These are phyloP conservation scores for Zoysia pacifica DNA, from an alignment of 176 grass and related monocot genomes.

Conservation along the genomic window DNA sequence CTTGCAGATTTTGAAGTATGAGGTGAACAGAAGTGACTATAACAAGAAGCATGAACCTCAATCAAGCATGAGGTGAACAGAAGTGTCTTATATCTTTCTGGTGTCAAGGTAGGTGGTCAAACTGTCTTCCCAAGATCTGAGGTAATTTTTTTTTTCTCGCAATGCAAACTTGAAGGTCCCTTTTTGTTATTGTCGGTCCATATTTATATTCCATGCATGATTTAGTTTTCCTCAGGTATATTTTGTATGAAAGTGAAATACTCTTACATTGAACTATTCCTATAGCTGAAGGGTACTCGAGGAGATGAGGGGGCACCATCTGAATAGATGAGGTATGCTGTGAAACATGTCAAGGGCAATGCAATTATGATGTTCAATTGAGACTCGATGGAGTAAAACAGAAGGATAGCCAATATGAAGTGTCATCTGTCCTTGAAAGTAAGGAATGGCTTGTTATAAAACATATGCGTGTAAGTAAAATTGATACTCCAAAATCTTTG, in stretches of 20 bases:
- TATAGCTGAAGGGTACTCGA: conserved; percentile 52
- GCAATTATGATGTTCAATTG: conserved; percentile 73
- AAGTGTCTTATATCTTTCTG: conserved; percentile 71
- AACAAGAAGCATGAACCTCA: conserved; percentile 45
- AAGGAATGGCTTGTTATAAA: conserved; percentile 72
- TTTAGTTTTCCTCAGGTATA: neutral
- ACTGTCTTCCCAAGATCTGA: conserved; percentile 69
- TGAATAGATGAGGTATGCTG: conserved; percentile 62
- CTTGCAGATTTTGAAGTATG: conserved; percentile 56
- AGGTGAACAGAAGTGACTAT: conserved; percentile 52
- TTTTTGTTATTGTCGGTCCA: neutral
- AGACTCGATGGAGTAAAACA: conserved; percentile 62
- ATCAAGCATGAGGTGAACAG: conserved; percentile 42
- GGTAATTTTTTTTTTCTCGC: conserved; percentile 44
- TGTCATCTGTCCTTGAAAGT: conserved; percentile 54
- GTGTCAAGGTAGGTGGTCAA: conserved; percentile 70
- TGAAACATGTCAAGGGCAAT: conserved; percentile 59
- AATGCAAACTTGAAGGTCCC: neutral
- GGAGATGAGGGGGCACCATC: conserved; percentile 40
- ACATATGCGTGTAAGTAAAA: conserved; percentile 47
- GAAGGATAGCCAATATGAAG: conserved; percentile 45
- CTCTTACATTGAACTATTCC: conserved; percentile 29
- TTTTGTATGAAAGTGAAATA: neutral
- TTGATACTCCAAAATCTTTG: conserved; percentile 36
- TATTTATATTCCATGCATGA: neutral